Base-by-base conservation (phyloP, 2,329 filamentous ascomycete species). In the Fusarium sp. region DNA sequence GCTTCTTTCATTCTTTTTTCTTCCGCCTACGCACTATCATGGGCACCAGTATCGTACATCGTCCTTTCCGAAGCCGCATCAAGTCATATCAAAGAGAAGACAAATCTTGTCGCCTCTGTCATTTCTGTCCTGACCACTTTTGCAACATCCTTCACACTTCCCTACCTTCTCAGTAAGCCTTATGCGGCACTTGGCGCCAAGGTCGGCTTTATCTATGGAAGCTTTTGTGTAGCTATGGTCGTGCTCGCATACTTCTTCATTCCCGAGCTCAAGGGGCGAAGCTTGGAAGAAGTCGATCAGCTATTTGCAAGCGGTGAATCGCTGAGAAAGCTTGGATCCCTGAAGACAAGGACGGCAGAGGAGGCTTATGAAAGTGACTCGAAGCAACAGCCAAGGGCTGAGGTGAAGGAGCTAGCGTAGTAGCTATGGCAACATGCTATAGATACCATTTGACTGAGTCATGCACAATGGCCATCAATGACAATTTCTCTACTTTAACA, bases 181-280 rank as follows among this genome's bases (percentile, higher is more conserved):
- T 83, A 84, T 50, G 83, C 81, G 11, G 75, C 74, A 20, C 76
- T 85, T 3, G 80, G 78, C 1, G 77, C 76, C 24, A 82, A 81
- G 44, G 78, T 84, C 1, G 82, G 83, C 6, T 84, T 83, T 53
- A 83, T 84, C n/a, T 85, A 81, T 50, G 83, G 82, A 11, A 72
- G 76, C 35, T 74, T 75, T 17, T 63, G 53, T 14, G 24, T 66
- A 2, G 28, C 24, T 5, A 42, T 24, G 22, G 41, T 53, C 6
- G 11, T 45, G 7, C 26, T 66, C 2, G 61, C 36, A 4, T 60
- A 42, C 3, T 73, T 84, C 65, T 88, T 87, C 62, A 85, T 90
- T 0, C 89, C 88, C 0, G 89, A 91, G 74, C 90, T 89, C 1
- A 88, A 85, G 35, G 87, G 86, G 0, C 82, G 84, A 24, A 86